phyloP scores from a whole-genome alignment of 768 basidiomycete genomes.

The Trametes punicea region DNA sequence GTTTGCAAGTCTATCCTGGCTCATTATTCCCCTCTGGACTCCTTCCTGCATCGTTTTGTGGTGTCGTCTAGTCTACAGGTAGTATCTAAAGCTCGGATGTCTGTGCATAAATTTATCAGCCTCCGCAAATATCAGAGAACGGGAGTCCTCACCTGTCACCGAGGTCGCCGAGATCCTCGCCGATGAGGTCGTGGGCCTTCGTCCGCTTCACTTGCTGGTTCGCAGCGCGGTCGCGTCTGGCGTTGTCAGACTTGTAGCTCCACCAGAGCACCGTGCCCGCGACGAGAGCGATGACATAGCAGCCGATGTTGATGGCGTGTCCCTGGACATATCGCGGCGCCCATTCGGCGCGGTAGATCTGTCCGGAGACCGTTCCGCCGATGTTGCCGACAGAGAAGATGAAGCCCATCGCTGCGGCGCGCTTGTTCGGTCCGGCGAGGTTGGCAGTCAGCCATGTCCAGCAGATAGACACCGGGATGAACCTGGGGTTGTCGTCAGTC shows the following conservation, averaged over 20 bases:
- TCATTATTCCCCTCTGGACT: not conserved
- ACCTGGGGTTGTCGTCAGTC: conserved; percentile 16
- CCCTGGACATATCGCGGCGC: conserved; percentile 34
- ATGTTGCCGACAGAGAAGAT: conserved; percentile 34
- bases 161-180: conserved; percentile 28
- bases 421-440: conserved; percentile 29
- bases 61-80: not conserved
- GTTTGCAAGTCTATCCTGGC: not conserved
- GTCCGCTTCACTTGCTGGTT: conserved; percentile 5
- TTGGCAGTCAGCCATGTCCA: conserved; percentile 30
- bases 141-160: conserved; percentile 29
- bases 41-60: not conserved
- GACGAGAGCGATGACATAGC: conserved; percentile 27
- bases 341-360: conserved; percentile 31
- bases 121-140: not conserved
- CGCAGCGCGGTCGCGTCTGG: conserved; percentile 19
- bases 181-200: conserved; percentile 20
- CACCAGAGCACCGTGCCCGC: conserved; percentile 25
- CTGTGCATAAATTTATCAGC: not conserved
- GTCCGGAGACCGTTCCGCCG: conserved; percentile 30
- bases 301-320: conserved; percentile 30
- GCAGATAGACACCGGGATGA: conserved; percentile 29
- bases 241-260: conserved; percentile 27
- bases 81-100: conserved; percentile 25
- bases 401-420: conserved; percentile 32